Evolutionary conservation across 176 grass and related monocot species (phyloP).

Genomic region (Carex cristatella): DNA sequence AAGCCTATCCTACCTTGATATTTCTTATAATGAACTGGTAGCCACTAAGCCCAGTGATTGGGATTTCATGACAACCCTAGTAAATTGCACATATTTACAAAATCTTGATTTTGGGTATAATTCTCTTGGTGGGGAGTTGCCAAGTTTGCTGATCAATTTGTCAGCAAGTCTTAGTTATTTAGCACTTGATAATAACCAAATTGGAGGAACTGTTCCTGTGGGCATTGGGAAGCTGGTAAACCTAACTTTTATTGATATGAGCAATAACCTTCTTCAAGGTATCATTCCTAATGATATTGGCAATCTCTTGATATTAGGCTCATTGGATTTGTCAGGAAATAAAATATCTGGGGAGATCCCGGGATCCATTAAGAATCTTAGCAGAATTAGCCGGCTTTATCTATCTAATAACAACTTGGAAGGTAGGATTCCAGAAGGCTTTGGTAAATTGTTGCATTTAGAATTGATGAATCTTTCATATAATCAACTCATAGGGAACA

Average conservation of each 20-base stretch:
- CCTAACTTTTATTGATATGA: slow-evolving; percentile 31
- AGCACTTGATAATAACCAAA: slow-evolving; percentile 21
- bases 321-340: slow-evolving; percentile 36
- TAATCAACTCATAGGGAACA: slow-evolving; percentile 35
- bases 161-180: slow-evolving; percentile 18
- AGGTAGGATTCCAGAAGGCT: slow-evolving; percentile 32
- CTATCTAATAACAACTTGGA: slow-evolving; percentile 30
- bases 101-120: slow-evolving; percentile 15
- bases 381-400: slow-evolving; percentile 23
- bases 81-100: slow-evolving; percentile 29
- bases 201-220: slow-evolving; percentile 29
- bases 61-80: slow-evolving; percentile 33
- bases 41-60: slow-evolving; percentile 9
- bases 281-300: slow-evolving; percentile 38
- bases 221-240: slow-evolving; percentile 32
- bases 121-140: slow-evolving; percentile 29
- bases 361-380: slow-evolving; percentile 29
- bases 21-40: slow-evolving; percentile 37
- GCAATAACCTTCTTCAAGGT: slow-evolving; percentile 43
- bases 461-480: slow-evolving; percentile 32
- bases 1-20: slow-evolving; percentile 14
- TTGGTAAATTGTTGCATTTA: slow-evolving; percentile 29
- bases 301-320: slow-evolving; percentile 23
- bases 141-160: slow-evolving; percentile 30
- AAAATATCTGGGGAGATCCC: slow-evolving; percentile 43